These are phyloP conservation scores for Trichophaea hybrida DNA, from an alignment of 2,329 filamentous ascomycete species.

Conservation along the genomic window DNA sequence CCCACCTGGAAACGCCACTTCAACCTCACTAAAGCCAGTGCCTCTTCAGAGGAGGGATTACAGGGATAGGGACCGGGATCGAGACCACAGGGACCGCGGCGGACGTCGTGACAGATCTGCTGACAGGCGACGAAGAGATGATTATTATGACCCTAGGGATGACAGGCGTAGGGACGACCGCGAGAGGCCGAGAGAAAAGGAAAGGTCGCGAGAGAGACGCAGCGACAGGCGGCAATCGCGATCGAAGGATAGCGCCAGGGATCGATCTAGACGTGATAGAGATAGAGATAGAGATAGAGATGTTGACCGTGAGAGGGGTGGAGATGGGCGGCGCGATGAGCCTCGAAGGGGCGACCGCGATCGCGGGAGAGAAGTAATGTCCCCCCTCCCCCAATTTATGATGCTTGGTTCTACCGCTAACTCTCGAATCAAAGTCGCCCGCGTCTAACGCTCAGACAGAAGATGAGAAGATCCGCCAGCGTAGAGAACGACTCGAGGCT, in stretches of 20 bases:
- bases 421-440: conserved; percentile 16
- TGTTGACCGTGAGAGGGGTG: conserved; percentile 22
- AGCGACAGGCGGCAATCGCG: conserved; percentile 18
- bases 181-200: conserved; percentile 12
- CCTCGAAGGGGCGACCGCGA: conserved; percentile 17
- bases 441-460: conserved; percentile 22
- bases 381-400: neutral
- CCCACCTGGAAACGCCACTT: neutral
- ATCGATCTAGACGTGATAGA: conserved; percentile 20
- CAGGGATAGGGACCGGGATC: conserved; percentile 19
- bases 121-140: conserved; percentile 23
- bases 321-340: conserved; percentile 24
- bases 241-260: conserved; percentile 24
- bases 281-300: conserved; percentile 21
- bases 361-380: conserved; percentile 18
- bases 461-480: conserved; percentile 27
- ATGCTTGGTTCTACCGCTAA: conserved; percentile 5
- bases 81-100: conserved; percentile 20
- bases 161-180: conserved; percentile 21
- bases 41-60: conserved; percentile 19
- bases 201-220: conserved; percentile 17
- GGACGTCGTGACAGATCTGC: conserved; percentile 22
- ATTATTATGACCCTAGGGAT: conserved; percentile 22
- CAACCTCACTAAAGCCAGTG: neutral
- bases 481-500: conserved; percentile 26